Evolutionary conservation across 2,329 filamentous ascomycete genomes (phyloP).

Genomic region (Teratosphaeria epicoccoides): DNA sequence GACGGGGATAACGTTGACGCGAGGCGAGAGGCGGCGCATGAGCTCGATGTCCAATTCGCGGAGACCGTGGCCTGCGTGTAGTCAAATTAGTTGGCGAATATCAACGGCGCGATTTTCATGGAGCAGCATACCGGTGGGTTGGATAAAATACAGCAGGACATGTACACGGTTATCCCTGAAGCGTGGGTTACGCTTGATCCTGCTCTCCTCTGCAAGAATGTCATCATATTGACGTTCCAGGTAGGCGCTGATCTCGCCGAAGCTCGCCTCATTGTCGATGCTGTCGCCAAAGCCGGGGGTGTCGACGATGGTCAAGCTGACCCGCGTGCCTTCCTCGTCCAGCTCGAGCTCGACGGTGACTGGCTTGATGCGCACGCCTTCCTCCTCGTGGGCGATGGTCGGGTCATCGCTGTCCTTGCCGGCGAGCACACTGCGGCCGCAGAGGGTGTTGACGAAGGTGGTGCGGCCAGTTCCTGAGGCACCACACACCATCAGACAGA

Average conservation of each 20-base stretch:
- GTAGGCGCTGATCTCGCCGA: conserved; percentile 94
- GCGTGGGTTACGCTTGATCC: conserved; percentile 99
- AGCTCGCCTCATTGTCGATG: conserved; percentile 93
- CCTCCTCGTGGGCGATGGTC: conserved; percentile 58
- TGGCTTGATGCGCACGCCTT: conserved; percentile 97
- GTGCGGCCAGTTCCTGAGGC: conserved; percentile 97
- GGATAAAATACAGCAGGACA: conserved; percentile 98
- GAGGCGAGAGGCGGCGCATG: conserved; percentile 97
- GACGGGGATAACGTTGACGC: conserved; percentile 97
- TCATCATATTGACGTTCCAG: conserved; percentile 99
- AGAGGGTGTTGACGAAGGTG: conserved; percentile 98
- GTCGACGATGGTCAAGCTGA: conserved; percentile 96
- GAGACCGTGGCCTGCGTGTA: conserved; percentile 48
- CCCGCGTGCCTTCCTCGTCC: conserved; percentile 95
- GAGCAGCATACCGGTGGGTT: conserved; percentile 63
- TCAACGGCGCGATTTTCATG: neutral
- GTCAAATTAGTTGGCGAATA: conserved; percentile 5
- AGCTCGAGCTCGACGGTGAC: conserved; percentile 93
- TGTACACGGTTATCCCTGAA: conserved; percentile 99
- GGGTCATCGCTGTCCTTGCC: conserved; percentile 93
- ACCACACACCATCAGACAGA: conserved; percentile 99
- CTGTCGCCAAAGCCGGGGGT: conserved; percentile 97
- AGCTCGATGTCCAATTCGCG: conserved; percentile 98
- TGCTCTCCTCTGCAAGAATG: conserved; percentile 96
- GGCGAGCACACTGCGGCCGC: conserved; percentile 70